phyloP scores from a whole-genome alignment of 2,329 filamentous ascomycete genomes.

The Penicillium sp. region DNA sequence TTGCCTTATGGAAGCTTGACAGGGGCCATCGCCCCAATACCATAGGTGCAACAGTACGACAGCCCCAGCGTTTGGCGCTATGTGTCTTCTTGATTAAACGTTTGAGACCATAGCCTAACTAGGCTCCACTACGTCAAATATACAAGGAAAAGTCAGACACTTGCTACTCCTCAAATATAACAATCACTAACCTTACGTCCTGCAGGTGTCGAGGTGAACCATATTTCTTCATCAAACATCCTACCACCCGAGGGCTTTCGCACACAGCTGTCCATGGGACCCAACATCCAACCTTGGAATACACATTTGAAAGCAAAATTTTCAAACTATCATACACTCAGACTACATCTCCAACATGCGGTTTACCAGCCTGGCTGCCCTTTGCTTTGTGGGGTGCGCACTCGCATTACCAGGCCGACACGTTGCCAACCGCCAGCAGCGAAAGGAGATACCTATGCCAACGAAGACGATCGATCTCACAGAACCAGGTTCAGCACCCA shows the following conservation, averaged over 20 bases:
- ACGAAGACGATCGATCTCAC: background rate
- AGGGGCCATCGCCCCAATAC: background rate
- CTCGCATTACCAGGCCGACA: background rate
- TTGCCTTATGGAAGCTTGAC: background rate
- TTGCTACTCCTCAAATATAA: background rate
- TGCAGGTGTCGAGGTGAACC: background rate
- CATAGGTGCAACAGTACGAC: background rate
- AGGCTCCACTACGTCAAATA: background rate
- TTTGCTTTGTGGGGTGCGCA: background rate
- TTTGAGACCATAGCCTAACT: background rate
- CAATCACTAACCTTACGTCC: background rate
- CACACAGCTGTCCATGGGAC: background rate
- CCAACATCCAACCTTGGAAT: background rate
- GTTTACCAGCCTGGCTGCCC: background rate
- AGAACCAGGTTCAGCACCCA: background rate
- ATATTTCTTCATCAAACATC: background rate
- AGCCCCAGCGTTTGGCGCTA: background rate
- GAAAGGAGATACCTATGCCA: background rate
- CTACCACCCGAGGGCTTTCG: background rate
- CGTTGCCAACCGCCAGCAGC: background rate
- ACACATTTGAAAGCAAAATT: background rate
- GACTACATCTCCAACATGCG: background rate
- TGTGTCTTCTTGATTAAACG: background rate
- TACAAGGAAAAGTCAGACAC: background rate
- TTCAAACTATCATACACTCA: background rate